Conservation (phyloP, 163 green algal genomes). For the Scenedesmus sp. region DNA sequence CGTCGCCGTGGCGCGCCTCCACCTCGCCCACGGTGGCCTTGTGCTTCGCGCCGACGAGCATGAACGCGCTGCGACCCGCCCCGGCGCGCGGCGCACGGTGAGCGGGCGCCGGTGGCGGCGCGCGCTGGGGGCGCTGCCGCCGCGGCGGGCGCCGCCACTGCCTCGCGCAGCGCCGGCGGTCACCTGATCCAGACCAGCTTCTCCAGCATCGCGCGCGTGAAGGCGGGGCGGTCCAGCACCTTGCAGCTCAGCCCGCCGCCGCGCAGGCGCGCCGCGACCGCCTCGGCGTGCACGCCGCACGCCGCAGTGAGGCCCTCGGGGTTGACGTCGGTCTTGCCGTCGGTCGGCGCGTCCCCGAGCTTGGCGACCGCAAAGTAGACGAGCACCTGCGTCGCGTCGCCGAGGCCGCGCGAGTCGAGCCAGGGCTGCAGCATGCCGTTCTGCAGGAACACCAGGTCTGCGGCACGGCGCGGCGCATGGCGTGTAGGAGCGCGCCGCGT, state of each 20-base stretch:
- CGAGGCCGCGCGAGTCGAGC: constrained; percentile 84
- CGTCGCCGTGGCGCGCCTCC: constrained; percentile 73
- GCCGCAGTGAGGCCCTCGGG: constrained; percentile 95
- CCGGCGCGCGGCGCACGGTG: too few species aligned
- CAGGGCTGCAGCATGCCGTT: constrained; percentile 99
- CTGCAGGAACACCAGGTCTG: constrained; percentile 99
- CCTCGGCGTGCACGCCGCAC: constrained; percentile 84
- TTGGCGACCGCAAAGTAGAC: constrained; percentile 99
- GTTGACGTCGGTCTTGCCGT: constrained; percentile 97
- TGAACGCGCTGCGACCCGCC: constrained; percentile 89
- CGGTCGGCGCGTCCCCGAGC: constrained; percentile 87
- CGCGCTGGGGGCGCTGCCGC: too few species aligned
- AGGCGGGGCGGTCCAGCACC: constrained; percentile 76
- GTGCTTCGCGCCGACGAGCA: constrained; percentile 91
- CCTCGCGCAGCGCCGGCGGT: too few species aligned
- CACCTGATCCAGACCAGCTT: constrained; percentile 99
- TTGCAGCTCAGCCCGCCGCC: constrained; percentile 88
- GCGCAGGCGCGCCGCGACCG: constrained; percentile 80
- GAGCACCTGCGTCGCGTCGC: constrained; percentile 92
- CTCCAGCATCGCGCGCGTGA: constrained; percentile 91
- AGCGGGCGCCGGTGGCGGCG: too few species aligned
- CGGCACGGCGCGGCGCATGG: not conserved
- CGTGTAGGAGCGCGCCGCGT: not conserved
- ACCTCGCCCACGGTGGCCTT: constrained; percentile 89
- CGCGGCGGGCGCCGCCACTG: too few species aligned